phyloP scores from a whole-genome alignment of 306 rosid genomes.

The Vigna radiata region DNA sequence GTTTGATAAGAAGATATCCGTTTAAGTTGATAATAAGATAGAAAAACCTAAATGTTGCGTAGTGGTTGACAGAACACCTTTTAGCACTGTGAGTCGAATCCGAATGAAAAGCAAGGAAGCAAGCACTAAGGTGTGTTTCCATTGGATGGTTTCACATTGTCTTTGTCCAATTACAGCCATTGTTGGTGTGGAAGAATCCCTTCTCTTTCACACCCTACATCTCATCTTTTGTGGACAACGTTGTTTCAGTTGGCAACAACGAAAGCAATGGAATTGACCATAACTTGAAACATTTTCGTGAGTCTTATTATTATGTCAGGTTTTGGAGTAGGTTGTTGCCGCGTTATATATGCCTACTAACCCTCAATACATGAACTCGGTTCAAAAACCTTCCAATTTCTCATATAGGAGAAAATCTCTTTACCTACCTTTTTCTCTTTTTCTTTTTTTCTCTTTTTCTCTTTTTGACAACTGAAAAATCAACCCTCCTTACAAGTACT shows the following conservation, averaged over 20 bases:
- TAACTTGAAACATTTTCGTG: background rate
- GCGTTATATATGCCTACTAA: background rate
- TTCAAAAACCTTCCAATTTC: too few relatives aligned
- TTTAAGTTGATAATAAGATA: too few relatives aligned
- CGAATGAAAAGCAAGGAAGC: constrained; percentile 6
- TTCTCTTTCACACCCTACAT: background rate
- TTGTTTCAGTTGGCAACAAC: background rate
- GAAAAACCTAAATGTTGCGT: background rate
- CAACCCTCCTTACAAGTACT: too few relatives aligned
- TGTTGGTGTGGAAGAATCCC: constrained; percentile 6
- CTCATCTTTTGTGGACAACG: constrained; percentile 4
- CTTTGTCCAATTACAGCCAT: background rate
- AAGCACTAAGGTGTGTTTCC: background rate
- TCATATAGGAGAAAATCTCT: too few relatives aligned
- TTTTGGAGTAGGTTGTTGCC: background rate
- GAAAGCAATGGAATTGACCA: background rate
- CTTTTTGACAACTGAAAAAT: background rate
- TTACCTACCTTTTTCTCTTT: background rate
- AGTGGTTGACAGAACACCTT: background rate
- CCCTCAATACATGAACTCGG: background rate
- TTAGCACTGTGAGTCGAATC: background rate
- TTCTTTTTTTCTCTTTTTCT: background rate
- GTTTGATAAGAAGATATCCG: too few relatives aligned
- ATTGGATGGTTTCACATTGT: background rate
- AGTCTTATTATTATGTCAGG: background rate